Evolutionary conservation across 2,329 filamentous ascomycete genomes (phyloP).

Genomic region (Chaetomium olivaceum): DNA sequence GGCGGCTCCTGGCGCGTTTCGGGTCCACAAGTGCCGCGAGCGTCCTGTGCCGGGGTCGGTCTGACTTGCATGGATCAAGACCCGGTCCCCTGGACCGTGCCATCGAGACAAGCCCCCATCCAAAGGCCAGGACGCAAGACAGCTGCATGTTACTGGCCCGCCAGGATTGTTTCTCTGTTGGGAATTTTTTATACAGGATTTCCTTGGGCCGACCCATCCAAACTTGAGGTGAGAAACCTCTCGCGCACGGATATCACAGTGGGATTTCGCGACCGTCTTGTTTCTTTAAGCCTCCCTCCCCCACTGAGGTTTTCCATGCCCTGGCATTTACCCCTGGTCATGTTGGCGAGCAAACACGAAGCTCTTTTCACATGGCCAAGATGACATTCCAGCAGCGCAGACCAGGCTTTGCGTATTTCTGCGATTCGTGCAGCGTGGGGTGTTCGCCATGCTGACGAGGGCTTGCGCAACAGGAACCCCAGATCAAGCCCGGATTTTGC

Average conservation of each 20-base stretch:
- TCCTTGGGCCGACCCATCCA: too few species aligned
- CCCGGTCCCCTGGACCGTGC: conserved; percentile 10
- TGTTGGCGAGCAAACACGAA: background rate
- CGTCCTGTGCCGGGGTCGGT: conserved; percentile 7
- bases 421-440: background rate
- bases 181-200: background rate
- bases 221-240: background rate
- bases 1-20: conserved; percentile 11
- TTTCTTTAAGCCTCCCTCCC: background rate
- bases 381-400: background rate
- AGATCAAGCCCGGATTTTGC: background rate
- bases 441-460: background rate
- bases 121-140: conserved; percentile 8
- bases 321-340: background rate
- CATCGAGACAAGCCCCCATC: conserved; percentile 7
- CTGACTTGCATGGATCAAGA: conserved; percentile 11
- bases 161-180: background rate
- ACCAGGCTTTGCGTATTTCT: background rate
- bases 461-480: background rate
- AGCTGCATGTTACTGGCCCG: too few species aligned
- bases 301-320: background rate
- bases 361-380: background rate
- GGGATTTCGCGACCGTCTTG: background rate
- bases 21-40: conserved; percentile 21
- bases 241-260: background rate